Base-by-base conservation (phyloP, 331 rosid genomes). In the Rhamnella rubrinervis region DNA sequence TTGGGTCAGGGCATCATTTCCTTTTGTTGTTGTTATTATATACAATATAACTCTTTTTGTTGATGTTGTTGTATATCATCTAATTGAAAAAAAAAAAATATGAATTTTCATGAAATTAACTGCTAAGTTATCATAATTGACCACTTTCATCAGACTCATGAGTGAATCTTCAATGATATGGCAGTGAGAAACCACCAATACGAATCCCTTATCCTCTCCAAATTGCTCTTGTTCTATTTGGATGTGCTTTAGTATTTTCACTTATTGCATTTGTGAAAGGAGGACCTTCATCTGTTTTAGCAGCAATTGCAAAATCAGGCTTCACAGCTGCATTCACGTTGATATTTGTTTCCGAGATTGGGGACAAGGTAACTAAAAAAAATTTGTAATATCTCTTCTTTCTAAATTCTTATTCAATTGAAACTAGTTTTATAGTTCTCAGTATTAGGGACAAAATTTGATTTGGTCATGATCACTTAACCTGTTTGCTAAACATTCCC, bases 261-360 rank as follows among this genome's bases (percentile, higher is more conserved):
- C 77, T 93, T 70, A 86, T 93, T 75, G 89, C 97, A 70, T 91
- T 91, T 77, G 81, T 71, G 82, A 93, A 86, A 83, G 95, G 97
- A 82, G 97, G 92, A 19, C 91, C 96, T 67, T 80, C 96, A 53
- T 63, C 90, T 44, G 60, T 87, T 51, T 75, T 93, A 73, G 90
- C 87, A 66, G 97, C 95, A 77, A 65, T 93, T 59, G 83, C 98
- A 60, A 93, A 91, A 77, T 84, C 98, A 52, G 98, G 98, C 70
- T 91, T 93, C 80, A 87, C 98, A 59, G 98, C 98, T 74, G 98
- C 98, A 26, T 93, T 93, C 76, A 72, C 95, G 51, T 85, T 93
- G 71, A 93, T 93, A 84, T 91, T 84, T 81, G 91, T 93, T 73
- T 93, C 98, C 69, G 98, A 93, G 89, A 93, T 93, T 72, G 98